Percentiles rank a stretch among this genome's conserved stretches.
Evolutionary conservation across 257 asterid species (phyloP).

Genomic region (Leonotis leonurus): DNA sequence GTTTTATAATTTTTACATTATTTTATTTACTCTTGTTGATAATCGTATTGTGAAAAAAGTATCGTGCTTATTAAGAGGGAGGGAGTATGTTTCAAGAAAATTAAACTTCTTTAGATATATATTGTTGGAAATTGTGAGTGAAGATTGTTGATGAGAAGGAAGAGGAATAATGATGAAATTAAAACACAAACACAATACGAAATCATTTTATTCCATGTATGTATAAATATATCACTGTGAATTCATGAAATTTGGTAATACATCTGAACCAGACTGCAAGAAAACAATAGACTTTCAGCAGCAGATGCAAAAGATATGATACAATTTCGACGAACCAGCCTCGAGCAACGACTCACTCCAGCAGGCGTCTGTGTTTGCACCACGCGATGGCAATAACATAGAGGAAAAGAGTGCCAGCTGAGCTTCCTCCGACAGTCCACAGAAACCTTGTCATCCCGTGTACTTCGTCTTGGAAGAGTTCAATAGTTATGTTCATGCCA

Average conservation of each 20-base stretch:
- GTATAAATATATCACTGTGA: neutral
- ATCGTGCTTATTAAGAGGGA: no score
- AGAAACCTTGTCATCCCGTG: slow-evolving; percentile 13
- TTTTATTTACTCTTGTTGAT: no score
- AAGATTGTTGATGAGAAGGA: no score
- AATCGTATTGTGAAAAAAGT: no score
- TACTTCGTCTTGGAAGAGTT: slow-evolving; percentile 21
- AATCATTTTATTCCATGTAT: neutral
- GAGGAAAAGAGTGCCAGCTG: slow-evolving; percentile 33
- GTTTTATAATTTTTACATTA: no score
- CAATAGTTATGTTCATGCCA: slow-evolving; percentile 43
- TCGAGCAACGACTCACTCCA: slow-evolving; percentile 21
- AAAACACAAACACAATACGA: neutral
- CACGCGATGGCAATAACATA: slow-evolving; percentile 43
- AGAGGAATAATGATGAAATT: no score
- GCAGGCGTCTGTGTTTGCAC: slow-evolving; percentile 42
- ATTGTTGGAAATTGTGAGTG: no score
- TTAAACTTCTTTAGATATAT: no score
- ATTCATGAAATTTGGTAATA: neutral
- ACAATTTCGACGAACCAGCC: neutral
- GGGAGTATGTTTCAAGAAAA: no score
- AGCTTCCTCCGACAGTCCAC: slow-evolving; percentile 53
- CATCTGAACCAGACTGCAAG: neutral
- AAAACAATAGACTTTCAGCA: neutral
- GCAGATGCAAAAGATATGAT: neutral